These are phyloP conservation scores for Asclepias syriaca DNA, from an alignment of 257 asterid species.

Conservation along the genomic window DNA sequence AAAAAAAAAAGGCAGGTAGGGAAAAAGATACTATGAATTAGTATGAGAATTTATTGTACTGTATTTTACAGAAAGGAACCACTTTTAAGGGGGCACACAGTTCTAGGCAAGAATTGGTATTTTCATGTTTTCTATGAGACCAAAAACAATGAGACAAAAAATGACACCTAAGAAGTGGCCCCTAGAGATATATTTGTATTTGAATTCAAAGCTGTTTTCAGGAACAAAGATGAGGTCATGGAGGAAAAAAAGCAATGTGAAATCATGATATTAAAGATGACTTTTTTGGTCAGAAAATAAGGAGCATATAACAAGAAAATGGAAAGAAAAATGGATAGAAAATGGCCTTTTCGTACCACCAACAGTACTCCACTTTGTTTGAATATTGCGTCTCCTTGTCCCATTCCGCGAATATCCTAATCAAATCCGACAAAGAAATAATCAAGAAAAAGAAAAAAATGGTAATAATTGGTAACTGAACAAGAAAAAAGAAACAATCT, in stretches of 20 bases:
- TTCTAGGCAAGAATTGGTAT: neutral
- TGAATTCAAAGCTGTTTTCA: neutral
- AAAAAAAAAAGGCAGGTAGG: neutral
- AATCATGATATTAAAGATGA: slow-evolving; percentile 20
- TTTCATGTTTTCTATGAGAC: neutral
- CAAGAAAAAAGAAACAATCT: neutral
- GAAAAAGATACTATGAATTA: neutral
- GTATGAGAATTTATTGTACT: neutral
- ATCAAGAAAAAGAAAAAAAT: neutral
- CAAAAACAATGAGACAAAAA: neutral
- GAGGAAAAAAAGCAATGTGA: slow-evolving; percentile 23
- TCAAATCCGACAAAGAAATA: slow-evolving; percentile 33
- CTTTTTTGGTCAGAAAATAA: slow-evolving; percentile 23
- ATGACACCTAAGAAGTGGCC: neutral
- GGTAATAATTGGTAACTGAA: neutral
- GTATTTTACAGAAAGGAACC: too few relatives aligned
- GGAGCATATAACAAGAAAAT: slow-evolving; percentile 13
- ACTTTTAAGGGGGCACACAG: neutral
- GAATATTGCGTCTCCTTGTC: slow-evolving; percentile 41
- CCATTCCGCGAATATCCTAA: slow-evolving; percentile 48
- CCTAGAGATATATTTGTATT: neutral
- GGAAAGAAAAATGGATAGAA: neutral
- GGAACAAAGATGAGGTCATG: neutral
- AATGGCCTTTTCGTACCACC: slow-evolving; percentile 43
- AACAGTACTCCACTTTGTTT: slow-evolving; percentile 36